Evolutionary conservation across 139 green algal genomes (phyloP), one percentile per base, ranked within the genome.

Genomic region (Chlorella sp.): DNA sequence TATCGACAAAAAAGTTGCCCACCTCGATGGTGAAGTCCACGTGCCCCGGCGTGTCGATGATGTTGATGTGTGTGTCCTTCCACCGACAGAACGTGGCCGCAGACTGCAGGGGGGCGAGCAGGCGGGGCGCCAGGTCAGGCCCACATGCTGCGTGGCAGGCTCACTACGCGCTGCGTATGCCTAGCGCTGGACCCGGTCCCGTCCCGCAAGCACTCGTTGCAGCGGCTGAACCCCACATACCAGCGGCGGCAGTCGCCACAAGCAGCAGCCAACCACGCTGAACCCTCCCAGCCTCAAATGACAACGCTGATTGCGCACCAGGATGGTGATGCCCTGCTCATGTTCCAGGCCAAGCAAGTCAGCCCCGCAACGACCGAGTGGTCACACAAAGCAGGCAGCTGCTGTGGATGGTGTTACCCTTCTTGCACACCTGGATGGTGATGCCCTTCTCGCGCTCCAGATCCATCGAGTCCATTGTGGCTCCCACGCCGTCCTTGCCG

Each of bases 261-360:
- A n/a, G n/a, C n/a, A n/a, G n/a, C n/a, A n/a, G n/a, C n/a, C n/a
- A n/a, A n/a, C n/a, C n/a, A n/a, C n/a, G n/a, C n/a, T n/a, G n/a
- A n/a, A n/a, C n/a, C n/a, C n/a, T n/a, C n/a, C n/a, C n/a, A n/a
- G n/a, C n/a, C n/a, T n/a, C n/a, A n/a, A n/a, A n/a, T n/a, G n/a
- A n/a, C n/a, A n/a, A n/a, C n/a, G n/a, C n/a, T n/a, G n/a, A n/a
- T n/a, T n/a, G 99, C n/a, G n/a, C n/a, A n/a, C n/a, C n/a, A n/a
- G 97, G 81, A 99, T 99, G 74, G 97, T 99, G 93, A 99, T 99
- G 60, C 97, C 97, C 90, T 99, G 99, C 86, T 99, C 97, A 0
- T 97, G 85, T 87, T 99, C 97, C 43, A 99, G 89, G 64, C 99
- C 97, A 97, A 99, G 99, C 78, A 86, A 92, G 85, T 99, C 97